Evolutionary conservation across 441 rosid species (phyloP), one percentile per base, ranked within the genome.

Genomic region (Gossypium davidsonii): DNA sequence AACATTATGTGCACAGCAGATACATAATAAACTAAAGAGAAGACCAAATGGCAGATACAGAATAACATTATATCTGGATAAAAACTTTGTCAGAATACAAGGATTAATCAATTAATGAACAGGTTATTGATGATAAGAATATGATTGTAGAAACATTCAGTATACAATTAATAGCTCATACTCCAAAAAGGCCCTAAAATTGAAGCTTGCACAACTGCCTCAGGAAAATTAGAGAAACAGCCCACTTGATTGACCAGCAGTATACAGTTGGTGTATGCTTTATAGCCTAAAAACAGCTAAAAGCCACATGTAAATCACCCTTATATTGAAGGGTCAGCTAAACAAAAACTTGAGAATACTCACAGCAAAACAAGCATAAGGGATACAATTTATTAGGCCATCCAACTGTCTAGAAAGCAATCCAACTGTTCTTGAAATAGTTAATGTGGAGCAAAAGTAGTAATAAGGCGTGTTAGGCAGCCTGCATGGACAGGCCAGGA

Each of bases 21-120:
- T 76, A 51, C 62, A 66, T 69, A 73, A 81, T 64, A 82, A 37
- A 80, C 61, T 48, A 64, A 70, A 3, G 72, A 69, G 51, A 72
- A 17, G 70, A 61, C 6, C 77, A 57, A 74, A 71, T 15, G 25
- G 67, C 51, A 63, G 15, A 37, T 63, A 21, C 57, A 69, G 10
- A 77, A 64, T 8, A 70, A 37, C 53, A 2, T 39, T 55, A 56
- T 39, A 70, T 21, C 37, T 23, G 23, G 48, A 70, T 14, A 55
- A 53, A 34, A 34, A 6, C 3, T 6, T 52, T 52, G 61, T 55
- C 34, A 55, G 52, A 55, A 37, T 68, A 17, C 17, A 31, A 68
- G 26, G 60, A 31, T 18, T 34, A 52, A 17, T 28, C 9, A 7
- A 52, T 15, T 28, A 17, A 51, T 28, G 28, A 68, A 68, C 26